Evolutionary conservation across 2,329 filamentous ascomycete species (phyloP).

Genomic region (Alternaria sp.): DNA sequence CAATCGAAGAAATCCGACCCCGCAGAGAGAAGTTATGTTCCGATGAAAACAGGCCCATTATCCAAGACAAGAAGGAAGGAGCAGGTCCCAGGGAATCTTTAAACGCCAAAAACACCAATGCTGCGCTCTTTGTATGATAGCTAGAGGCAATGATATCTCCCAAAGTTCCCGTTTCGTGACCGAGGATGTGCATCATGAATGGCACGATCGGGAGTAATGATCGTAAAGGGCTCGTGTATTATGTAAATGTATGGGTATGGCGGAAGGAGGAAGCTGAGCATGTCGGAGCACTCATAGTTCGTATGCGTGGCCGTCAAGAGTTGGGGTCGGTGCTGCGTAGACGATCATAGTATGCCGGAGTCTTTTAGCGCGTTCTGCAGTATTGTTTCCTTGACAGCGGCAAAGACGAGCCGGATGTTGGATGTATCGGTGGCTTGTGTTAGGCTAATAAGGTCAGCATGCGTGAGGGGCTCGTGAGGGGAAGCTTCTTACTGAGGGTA

Average conservation of each 20-base stretch:
- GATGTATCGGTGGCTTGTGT: constrained; percentile 99
- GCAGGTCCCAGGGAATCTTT: constrained; percentile 35
- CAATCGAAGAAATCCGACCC: neutral
- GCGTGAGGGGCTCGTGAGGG: neutral
- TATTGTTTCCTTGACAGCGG: constrained; percentile 98
- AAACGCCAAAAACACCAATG: constrained; percentile 48
- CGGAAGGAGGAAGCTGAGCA: constrained; percentile 11
- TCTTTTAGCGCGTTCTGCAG: constrained; percentile 98
- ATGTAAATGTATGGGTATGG: constrained; percentile 31
- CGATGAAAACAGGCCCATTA: constrained; percentile 8
- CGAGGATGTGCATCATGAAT: constrained; percentile 38
- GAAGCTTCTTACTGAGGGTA: constrained; percentile 76
- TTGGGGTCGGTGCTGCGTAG: constrained; percentile 20
- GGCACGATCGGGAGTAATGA: constrained; percentile 36
- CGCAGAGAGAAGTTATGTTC: constrained; percentile 15
- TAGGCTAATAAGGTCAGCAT: constrained; percentile 64
- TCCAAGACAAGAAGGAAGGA: constrained; percentile 14
- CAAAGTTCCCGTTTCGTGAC: constrained; percentile 42
- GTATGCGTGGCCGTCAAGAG: constrained; percentile 43
- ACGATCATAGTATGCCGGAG: constrained; percentile 79
- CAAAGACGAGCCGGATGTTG: constrained; percentile 97
- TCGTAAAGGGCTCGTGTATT: constrained; percentile 47
- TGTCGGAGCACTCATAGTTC: constrained; percentile 14
- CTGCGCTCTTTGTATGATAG: constrained; percentile 44
- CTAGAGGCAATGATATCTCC: constrained; percentile 47